phyloP scores from a whole-genome alignment of 1,139 yeast genomes.

The Saccharomyces hybrid region DNA sequence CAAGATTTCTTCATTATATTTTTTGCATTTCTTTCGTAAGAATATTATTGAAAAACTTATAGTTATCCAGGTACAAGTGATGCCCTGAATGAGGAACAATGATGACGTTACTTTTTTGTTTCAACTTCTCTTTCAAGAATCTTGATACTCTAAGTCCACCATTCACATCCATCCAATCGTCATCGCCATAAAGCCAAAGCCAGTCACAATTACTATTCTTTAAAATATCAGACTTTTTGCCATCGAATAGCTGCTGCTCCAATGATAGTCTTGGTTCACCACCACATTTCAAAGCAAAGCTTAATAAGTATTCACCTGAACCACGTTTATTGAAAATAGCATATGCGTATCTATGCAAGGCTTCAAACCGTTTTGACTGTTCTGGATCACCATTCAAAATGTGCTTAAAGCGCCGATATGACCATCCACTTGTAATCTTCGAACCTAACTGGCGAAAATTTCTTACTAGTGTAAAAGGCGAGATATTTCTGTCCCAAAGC shows the following conservation, averaged over 20 bases:
- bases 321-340: conserved; percentile 65
- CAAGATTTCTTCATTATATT: conserved; percentile 4
- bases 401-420: conserved; percentile 55
- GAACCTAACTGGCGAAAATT: conserved; percentile 62
- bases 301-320: conserved; percentile 69
- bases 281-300: conserved; percentile 63
- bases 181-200: conserved; percentile 64
- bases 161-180: conserved; percentile 67
- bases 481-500: conserved; percentile 62
- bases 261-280: conserved; percentile 65
- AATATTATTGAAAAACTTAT: conserved; percentile 42
- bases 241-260: conserved; percentile 41
- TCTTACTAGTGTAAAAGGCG: conserved; percentile 63
- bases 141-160: conserved; percentile 41
- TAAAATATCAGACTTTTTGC: conserved; percentile 5
- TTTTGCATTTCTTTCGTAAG: conserved; percentile 41
- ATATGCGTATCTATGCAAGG: conserved; percentile 59
- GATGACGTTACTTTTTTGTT: conserved; percentile 33
- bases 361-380: conserved; percentile 37
- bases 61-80: conserved; percentile 59
- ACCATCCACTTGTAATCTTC: conserved; percentile 71
- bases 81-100: conserved; percentile 57
- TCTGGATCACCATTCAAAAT: conserved; percentile 33
- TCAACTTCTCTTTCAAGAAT: conserved; percentile 33
- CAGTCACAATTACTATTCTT: conserved; percentile 41